phyloP scores from a whole-genome alignment of 768 basidiomycete species.

The Suillus bovinus region DNA sequence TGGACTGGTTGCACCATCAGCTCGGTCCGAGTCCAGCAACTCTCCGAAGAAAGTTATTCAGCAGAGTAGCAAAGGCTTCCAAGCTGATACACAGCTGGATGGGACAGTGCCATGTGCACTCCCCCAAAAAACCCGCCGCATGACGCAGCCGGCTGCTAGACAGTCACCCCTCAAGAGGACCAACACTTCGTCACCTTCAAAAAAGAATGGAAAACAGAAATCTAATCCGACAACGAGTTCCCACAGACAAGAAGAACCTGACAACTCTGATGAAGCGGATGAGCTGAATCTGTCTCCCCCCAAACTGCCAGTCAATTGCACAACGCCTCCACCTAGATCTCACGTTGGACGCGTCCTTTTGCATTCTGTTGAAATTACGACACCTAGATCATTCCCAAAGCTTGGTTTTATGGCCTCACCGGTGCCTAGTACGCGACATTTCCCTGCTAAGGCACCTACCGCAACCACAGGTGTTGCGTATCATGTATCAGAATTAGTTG shows the following conservation, averaged over 20 bases:
- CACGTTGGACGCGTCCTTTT: conserved; percentile 25
- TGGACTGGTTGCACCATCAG: not conserved
- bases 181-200: not conserved
- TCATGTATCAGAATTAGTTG: conserved; percentile 3
- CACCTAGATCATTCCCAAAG: conserved; percentile 20
- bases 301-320: conserved; percentile 15
- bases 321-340: conserved; percentile 24
- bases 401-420: conserved; percentile 17
- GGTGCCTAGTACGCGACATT: not conserved
- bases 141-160: not conserved
- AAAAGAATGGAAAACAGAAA: not conserved
- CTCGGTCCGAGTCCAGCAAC: not conserved
- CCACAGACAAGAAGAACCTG: conserved; percentile 1
- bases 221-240: not conserved
- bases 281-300: conserved; percentile 29
- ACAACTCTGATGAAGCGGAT: conserved; percentile 22
- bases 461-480: conserved; percentile 21
- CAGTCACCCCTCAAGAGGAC: conserved; percentile 10
- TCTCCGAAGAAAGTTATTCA: not conserved
- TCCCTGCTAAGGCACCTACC: conserved; percentile 10
- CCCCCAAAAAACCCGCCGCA: not conserved
- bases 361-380: conserved; percentile 34
- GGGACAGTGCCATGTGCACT: conserved; percentile 4
- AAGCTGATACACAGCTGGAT: conserved; percentile 3
- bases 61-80: not conserved